Evolutionary conservation across 805 yeast genomes (phyloP).

Genomic region (Zygoascus tannicola): DNA sequence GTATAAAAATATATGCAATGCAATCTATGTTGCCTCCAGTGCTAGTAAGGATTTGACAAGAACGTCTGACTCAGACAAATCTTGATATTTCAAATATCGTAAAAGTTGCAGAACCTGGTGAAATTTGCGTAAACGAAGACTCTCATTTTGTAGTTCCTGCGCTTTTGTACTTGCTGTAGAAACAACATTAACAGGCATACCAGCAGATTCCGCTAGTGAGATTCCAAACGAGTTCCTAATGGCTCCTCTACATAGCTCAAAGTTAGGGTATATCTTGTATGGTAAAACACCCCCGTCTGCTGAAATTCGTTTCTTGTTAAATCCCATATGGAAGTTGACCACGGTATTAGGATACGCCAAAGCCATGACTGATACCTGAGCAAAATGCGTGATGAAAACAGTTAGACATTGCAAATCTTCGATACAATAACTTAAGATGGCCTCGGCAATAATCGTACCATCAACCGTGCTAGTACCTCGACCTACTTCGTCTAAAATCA

Average conservation of each 20-base stretch:
- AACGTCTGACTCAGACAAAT: too few relatives aligned
- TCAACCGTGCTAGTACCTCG: conserved; percentile 67
- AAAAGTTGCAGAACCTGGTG: too few relatives aligned
- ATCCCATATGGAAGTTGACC: conserved; percentile 64
- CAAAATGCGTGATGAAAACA: conserved; percentile 80
- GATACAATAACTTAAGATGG: conserved; percentile 55
- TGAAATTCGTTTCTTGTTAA: conserved; percentile 30
- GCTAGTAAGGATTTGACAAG: too few relatives aligned
- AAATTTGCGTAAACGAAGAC: too few relatives aligned
- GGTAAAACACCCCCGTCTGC: conserved; percentile 38
- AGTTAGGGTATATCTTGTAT: too few relatives aligned
- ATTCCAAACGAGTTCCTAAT: conserved; percentile 69
- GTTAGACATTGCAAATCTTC: conserved; percentile 41
- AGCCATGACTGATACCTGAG: conserved; percentile 49
- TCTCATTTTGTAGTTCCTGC: too few relatives aligned
- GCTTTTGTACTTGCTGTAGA: conserved; percentile 21
- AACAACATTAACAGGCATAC: conserved; percentile 30
- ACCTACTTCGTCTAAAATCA: conserved; percentile 68
- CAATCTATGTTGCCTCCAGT: too few relatives aligned
- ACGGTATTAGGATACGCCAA: conserved; percentile 33
- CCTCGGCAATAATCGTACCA: conserved; percentile 73
- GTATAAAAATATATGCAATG: too few relatives aligned
- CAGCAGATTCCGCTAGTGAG: conserved; percentile 74
- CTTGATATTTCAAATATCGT: too few relatives aligned
- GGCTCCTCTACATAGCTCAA: conserved; percentile 40